phyloP scores from a whole-genome alignment of 1,139 yeast genomes.

The Suzukiozyma palmioleophila region DNA sequence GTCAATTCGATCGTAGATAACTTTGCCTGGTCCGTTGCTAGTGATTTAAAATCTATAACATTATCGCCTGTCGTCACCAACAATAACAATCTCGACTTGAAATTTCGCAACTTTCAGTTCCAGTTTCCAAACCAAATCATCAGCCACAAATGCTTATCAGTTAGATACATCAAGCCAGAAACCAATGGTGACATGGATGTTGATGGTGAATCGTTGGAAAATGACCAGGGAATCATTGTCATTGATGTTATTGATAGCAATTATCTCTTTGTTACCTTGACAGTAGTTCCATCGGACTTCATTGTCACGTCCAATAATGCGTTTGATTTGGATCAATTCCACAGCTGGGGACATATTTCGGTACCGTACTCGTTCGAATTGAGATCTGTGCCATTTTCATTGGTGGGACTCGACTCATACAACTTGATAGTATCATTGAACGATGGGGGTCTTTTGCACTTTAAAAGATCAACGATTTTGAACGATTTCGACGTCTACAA shows the following conservation, averaged over 20 bases:
- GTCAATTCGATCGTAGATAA: constrained; percentile 18
- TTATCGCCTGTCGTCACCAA: constrained; percentile 27
- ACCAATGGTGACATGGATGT: not conserved
- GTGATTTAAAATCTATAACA: constrained; percentile 26
- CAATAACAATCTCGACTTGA: constrained; percentile 19
- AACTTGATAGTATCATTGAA: constrained; percentile 53
- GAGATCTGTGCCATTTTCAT: constrained; percentile 51
- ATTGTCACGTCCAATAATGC: constrained; percentile 13
- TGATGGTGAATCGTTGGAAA: not conserved
- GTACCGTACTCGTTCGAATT: constrained; percentile 75
- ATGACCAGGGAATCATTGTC: constrained; percentile 14
- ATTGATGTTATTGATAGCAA: constrained; percentile 26
- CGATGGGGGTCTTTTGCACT: constrained; percentile 68
- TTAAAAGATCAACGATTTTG: constrained; percentile 34
- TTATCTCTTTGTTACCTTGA: constrained; percentile 30
- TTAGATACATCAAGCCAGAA: constrained; percentile 11
- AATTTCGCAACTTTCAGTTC: constrained; percentile 25
- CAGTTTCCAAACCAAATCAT: constrained; percentile 32
- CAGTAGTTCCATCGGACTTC: constrained; percentile 23
- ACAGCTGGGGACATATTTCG: constrained; percentile 59
- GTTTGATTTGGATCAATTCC: constrained; percentile 26
- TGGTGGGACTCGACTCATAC: constrained; percentile 42
- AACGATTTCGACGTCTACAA: constrained; percentile 46
- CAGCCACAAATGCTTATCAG: constrained; percentile 20
- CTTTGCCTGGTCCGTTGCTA: constrained; percentile 24